Base-by-base conservation (phyloP, 2,329 filamentous ascomycete genomes). In the Sporothrix humicola region DNA sequence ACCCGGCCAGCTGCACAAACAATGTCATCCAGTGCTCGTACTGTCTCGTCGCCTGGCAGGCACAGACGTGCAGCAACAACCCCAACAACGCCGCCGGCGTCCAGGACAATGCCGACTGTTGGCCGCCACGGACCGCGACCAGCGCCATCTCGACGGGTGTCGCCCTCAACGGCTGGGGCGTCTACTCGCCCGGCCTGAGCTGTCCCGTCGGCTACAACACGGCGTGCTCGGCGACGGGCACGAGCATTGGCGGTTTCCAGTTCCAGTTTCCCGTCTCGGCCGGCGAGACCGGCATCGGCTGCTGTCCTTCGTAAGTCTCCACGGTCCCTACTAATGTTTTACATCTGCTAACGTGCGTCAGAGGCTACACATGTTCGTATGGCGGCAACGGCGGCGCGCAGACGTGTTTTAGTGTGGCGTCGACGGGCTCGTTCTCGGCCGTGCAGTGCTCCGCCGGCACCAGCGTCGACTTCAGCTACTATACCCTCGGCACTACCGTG, bases 231-330 rank as follows among this genome's bases (percentile, higher is more conserved):
- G 76, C 76, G 7, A 76, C 74, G 15, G 63, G 72, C 23, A 75
- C 72, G 7, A 71, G 76, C 3, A 75, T 75, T 4, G 74, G 76
- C 3, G 76, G 76, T 1, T 80, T 77, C 74, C 26, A 75, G n/a
- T 78, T 80, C 52, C 77, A 81, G 72, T 81, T 78, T 63, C 71
- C 75, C 1, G 73, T 81, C 52, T 48, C 74, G 2, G 69, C 74
- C 2, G 75, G 77, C 2, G 80, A 81, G 73, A 82, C 80, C 10
- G 80, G 77, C 1, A 71, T 81, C 4, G 81, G 80, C 1, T 82
- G 80, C 65, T 82, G 80, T 74, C 80, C 80, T 31, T 74, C 74
- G 74, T 75, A 48, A 13, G 68, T 61, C 5, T 9, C 15, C 48
- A 17, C 48, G 23, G 23, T 26, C 23, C 23, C 23, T 26, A 26